Evolutionary conservation across 805 yeast genomes (phyloP), one percentile per base, ranked within the genome.

Genomic region (Naumovozyma baii): DNA sequence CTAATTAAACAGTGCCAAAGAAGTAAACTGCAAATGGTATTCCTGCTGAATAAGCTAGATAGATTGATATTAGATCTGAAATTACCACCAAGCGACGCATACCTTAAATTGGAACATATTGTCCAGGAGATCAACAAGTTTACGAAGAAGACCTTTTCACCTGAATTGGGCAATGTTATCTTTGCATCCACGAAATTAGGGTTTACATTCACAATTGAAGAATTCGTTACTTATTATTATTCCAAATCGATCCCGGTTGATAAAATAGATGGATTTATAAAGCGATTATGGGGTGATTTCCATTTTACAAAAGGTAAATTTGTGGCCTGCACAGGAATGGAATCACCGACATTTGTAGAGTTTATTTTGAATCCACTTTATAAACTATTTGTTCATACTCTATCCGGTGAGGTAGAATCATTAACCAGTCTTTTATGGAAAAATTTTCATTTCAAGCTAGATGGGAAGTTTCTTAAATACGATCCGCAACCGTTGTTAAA

Each of bases 1-100:
- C 59, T 77, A 0, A 63, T 87, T 2, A 66, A 72, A 30, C 71
- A 72, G 45, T 75, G 80, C 0, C 48, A 82, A 3, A 54, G 60
- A 29, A 65, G 69, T 13, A 67, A 74, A 25, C 51, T 78, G 2
- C 72, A 78, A 0, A 57, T 90, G 14, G 62, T 70, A 3, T 59
- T 88, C 16, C 74, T 84, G 4, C 45, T 92, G 4, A 88, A 84
- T 60, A 92, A 94, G 59, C 49, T 94, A 7, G 99, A 92, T 57
- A 63, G 96, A 43, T 64, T 92, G n/a, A 69, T 90, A 0, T 53
- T 88, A 33, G 98, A 92, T 47, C 62, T 88, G 32, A 72, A 76
- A 45, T 63, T 90, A 3, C 83, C 95, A 0, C 85, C 86, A 2
- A 48, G 61, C 2, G 95, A 85, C 46, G 73, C 87, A 1, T 84